A percentile compares a stretch with the other conserved stretches of the same genome.
Evolutionary conservation across 208 protist genomes (phyloP).

Genomic region (Spironucleus salmonicida): DNA sequence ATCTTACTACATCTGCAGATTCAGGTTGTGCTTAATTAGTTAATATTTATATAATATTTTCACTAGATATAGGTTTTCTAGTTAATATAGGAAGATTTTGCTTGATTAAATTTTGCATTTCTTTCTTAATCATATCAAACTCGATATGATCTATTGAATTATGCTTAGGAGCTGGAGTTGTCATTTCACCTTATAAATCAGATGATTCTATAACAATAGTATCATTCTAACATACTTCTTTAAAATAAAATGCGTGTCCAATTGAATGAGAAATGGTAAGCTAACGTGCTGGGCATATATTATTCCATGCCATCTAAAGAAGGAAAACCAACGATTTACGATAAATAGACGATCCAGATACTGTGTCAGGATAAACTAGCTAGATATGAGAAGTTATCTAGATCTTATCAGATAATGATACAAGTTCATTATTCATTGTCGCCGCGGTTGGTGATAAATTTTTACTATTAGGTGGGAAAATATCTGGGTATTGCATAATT

Average conservation of each 20-base stretch:
- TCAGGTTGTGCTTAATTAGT: background rate
- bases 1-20: background rate
- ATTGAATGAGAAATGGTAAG: constrained; percentile 39
- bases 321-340: constrained; percentile 35
- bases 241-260: constrained; percentile 27
- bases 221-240: background rate
- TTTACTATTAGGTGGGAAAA: background rate
- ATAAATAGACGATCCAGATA: constrained; percentile 6
- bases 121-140: background rate
- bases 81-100: background rate
- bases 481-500: background rate
- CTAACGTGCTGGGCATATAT: constrained; percentile 8
- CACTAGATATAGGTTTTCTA: background rate
- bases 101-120: constrained; percentile 29
- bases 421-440: constrained; percentile 16
- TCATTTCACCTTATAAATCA: background rate
- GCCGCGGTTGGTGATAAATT: background rate
- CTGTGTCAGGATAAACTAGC: constrained; percentile 1
- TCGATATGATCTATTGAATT: background rate
- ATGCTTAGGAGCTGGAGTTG: background rate
- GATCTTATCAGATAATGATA: constrained; percentile 6
- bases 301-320: constrained; percentile 29
- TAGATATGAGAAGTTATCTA: background rate
- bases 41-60: constrained; percentile 29
- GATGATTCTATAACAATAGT: background rate